Conservation (phyloP, 176 grass and related monocot genomes). For the Carex cristatella region DNA sequence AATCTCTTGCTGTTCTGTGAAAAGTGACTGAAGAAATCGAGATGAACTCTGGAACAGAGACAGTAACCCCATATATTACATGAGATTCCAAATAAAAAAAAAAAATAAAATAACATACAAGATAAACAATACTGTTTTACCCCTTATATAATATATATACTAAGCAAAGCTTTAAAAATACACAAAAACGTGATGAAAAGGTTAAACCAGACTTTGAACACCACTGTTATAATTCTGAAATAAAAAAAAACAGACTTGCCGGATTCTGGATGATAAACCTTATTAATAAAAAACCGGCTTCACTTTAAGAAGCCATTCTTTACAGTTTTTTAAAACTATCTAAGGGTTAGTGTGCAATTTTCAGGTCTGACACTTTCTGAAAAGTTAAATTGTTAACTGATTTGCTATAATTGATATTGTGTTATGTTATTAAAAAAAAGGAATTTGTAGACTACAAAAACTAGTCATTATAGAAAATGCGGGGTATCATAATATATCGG, state of each 20-base stretch:
- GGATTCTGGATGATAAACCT: background rate
- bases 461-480: background rate
- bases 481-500: background rate
- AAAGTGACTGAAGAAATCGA: background rate
- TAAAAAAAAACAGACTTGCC: background rate
- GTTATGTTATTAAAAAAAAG: background rate
- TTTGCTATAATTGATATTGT: background rate
- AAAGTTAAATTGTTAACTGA: background rate
- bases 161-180: background rate
- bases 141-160: background rate
- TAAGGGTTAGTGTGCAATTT: background rate
- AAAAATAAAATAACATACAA: too few relatives aligned
- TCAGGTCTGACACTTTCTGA: background rate
- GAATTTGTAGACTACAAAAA: background rate
- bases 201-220: background rate
- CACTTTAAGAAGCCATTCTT: background rate
- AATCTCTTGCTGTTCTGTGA: background rate
- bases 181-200: too few relatives aligned
- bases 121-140: background rate
- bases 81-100: background rate
- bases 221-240: background rate
- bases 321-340: background rate
- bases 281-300: background rate
- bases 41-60: background rate
- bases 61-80: background rate